Conservation (phyloP, 495 filamentous ascomycete genomes). For the Penicillium crystallinum region DNA sequence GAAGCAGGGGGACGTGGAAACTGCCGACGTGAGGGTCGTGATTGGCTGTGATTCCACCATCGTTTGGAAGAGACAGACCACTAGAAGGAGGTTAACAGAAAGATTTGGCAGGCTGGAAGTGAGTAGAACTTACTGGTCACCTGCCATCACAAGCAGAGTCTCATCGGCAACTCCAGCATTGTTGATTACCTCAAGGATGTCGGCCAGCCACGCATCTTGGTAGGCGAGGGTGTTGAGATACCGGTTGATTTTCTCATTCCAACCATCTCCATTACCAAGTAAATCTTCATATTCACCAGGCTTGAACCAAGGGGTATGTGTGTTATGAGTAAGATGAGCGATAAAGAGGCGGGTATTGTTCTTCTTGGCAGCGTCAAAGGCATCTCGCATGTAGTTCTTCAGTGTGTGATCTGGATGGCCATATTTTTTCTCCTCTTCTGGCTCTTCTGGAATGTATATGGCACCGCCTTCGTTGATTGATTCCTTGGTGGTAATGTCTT, state of each 20-base stretch:
- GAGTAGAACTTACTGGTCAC: conserved; percentile 35
- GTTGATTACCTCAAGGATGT: conserved; percentile 33
- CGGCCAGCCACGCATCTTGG: conserved; percentile 34
- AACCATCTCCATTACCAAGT: conserved; percentile 16
- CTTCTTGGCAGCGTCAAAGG: conserved; percentile 29
- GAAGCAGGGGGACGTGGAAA: conserved; percentile 37
- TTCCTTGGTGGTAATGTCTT: conserved; percentile 23
- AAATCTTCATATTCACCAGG: conserved; percentile 35
- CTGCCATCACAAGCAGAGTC: conserved; percentile 39
- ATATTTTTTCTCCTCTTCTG: conserved; percentile 29
- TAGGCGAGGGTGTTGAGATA: conserved; percentile 39
- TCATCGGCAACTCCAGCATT: conserved; percentile 35
- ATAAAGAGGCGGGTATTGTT: conserved; percentile 36
- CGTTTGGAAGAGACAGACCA: conserved; percentile 30
- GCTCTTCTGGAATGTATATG: conserved; percentile 21
- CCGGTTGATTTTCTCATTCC: conserved; percentile 32
- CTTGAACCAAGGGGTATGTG: conserved; percentile 38
- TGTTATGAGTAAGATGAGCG: conserved; percentile 39
- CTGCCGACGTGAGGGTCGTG: conserved; percentile 36
- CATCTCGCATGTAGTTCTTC: conserved; percentile 33
- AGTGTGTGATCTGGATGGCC: conserved; percentile 35
- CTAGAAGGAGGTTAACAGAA: conserved; percentile 4
- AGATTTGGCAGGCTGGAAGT: not conserved
- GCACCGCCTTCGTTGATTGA: conserved; percentile 19
- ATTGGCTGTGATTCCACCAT: conserved; percentile 27